Base-by-base conservation (phyloP, 2,329 filamentous ascomycete genomes). In the Alternaria tenuissima region DNA sequence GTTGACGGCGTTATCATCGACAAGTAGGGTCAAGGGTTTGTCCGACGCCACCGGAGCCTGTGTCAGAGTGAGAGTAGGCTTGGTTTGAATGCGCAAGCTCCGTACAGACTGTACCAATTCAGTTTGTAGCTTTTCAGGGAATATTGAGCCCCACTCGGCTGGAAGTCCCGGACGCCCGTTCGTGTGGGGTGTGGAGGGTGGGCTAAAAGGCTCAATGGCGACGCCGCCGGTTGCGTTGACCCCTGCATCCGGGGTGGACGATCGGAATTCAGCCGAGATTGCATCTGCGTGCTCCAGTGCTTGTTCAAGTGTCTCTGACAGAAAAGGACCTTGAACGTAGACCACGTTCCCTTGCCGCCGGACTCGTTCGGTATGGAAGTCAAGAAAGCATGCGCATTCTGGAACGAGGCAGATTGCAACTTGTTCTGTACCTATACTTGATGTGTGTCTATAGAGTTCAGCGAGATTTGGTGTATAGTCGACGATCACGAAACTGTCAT, bases 1-100 rank as follows among this genome's bases (percentile, higher is more conserved):
- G 22, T 84, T 84, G 52, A 83, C 74, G 1, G 69, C 55, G 42
- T 83, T 83, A 58, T 83, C 82, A 52, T 83, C 82, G 1, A 83
- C 82, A 3, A 84, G 68, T 0, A 84, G 71, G 1, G 73, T 68
- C 59, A 68, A 62, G 2, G 74, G 73, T 42, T 69, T 68, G 14
- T 11, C 44, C 2, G 38, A 47, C 18, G 11, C 30, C 39, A 26
- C 24, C 9, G 24, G 26, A 8, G 11, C 38, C 43, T 55, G 46
- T 16, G 18, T 52, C 18, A 32, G 7, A 38, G 28, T 22, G 7
- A 47, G n/a, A 9, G 43, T 44, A 24, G 43, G 36, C 12, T 47
- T 51, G 3, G 55, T 38, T 34, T 53, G 26, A 20, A 71, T 43
- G 8, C 28, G 41, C 4, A 63, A 58, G 44, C n/a, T 61, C 41